phyloP scores from a whole-genome alignment of 2,329 filamentous ascomycete species.

The Venturia asperata region DNA sequence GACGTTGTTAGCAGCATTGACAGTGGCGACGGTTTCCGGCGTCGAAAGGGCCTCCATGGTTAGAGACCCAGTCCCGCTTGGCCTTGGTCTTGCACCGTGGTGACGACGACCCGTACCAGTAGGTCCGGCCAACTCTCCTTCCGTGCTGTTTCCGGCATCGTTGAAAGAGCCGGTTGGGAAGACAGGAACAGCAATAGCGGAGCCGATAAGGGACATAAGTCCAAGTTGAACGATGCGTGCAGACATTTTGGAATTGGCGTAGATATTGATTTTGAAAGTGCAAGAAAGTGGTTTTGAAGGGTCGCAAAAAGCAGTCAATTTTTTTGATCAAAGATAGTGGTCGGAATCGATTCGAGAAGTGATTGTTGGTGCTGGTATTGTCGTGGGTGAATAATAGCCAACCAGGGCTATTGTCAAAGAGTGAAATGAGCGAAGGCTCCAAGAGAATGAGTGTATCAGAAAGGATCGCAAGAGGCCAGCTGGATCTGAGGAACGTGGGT shows the following conservation, averaged over 20 bases:
- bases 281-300: background rate
- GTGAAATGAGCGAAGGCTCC: slow-evolving; percentile 39
- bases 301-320: background rate
- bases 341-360: slow-evolving; percentile 7
- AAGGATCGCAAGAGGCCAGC: slow-evolving; percentile 8
- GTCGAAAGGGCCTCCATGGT: slow-evolving; percentile 1
- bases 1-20: background rate
- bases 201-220: slow-evolving; percentile 38
- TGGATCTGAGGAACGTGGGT: background rate
- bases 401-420: slow-evolving; percentile 32
- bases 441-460: slow-evolving; percentile 26
- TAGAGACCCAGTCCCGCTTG: background rate
- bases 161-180: background rate
- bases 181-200: slow-evolving; percentile 33
- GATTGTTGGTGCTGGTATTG: slow-evolving; percentile 28
- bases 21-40: background rate
- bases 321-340: background rate
- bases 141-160: slow-evolving; percentile 9
- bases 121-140: background rate
- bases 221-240: slow-evolving; percentile 33
- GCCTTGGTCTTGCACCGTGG: slow-evolving; percentile 5
- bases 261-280: background rate
- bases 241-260: slow-evolving; percentile 27
- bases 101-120: background rate
- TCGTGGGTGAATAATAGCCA: slow-evolving; percentile 26